A percentile compares a stretch with the other conserved stretches of the same genome.
Evolutionary conservation across 805 yeast species (phyloP).

Genomic region (Starmerella sp.): DNA sequence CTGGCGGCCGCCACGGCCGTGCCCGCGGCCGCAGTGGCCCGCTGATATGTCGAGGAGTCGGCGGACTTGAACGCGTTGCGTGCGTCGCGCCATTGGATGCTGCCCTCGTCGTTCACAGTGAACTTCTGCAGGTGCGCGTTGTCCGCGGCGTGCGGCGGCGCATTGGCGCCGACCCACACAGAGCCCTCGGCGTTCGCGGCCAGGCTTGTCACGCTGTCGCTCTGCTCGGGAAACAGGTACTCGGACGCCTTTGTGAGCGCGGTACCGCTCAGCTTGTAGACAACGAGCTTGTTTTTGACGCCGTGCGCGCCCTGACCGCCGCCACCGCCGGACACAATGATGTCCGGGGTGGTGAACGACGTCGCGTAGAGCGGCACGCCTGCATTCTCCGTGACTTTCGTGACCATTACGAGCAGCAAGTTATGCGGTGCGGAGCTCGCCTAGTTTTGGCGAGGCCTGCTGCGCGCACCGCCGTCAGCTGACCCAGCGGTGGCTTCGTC

Average conservation of each 20-base stretch:
- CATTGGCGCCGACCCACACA: slow-evolving; percentile 16
- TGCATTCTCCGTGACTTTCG: slow-evolving; percentile 15
- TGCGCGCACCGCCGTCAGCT: not conserved
- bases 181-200: slow-evolving; percentile 43
- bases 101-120: slow-evolving; percentile 4
- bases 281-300: slow-evolving; percentile 60
- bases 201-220: slow-evolving; percentile 81
- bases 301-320: slow-evolving; percentile 93
- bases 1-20: slow-evolving; percentile 8
- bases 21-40: slow-evolving; percentile 12
- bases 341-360: slow-evolving; percentile 48
- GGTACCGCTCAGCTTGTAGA: slow-evolving; percentile 11
- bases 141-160: slow-evolving; percentile 32
- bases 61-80: slow-evolving; percentile 5
- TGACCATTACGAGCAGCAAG: not conserved
- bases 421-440: not conserved
- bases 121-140: slow-evolving; percentile 54
- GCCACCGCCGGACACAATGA: slow-evolving; percentile 75
- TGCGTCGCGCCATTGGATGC: not conserved
- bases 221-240: slow-evolving; percentile 29
- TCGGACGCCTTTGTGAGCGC: slow-evolving; percentile 9
- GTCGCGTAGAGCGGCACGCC: slow-evolving; percentile 65
- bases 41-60: slow-evolving; percentile 16
- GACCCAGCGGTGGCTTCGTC: not conserved
- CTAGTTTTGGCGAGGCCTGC: not conserved